These are phyloP conservation scores for Trichoderma brevicompactum DNA, from an alignment of 2,329 filamentous ascomycete genomes.

Conservation along the genomic window DNA sequence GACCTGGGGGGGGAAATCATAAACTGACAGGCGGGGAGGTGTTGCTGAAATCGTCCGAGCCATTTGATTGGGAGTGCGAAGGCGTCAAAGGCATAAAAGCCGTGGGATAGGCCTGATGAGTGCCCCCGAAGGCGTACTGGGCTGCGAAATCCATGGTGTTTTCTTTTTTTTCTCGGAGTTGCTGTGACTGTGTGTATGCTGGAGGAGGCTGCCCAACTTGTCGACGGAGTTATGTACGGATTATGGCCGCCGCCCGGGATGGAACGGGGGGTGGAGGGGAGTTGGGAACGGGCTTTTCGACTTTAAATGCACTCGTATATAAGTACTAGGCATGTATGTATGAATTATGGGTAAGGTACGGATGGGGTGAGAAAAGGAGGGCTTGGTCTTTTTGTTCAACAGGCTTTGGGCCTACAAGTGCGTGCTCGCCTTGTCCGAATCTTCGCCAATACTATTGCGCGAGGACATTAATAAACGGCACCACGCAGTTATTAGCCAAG, in stretches of 20 bases:
- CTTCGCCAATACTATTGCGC: not conserved
- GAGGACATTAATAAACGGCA: conserved; percentile 2
- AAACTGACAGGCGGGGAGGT: conserved; percentile 60
- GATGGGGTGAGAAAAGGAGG: not conserved
- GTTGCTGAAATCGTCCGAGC: conserved; percentile 59
- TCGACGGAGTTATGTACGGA: conserved; percentile 5
- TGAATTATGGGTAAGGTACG: not conserved
- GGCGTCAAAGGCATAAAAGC: conserved; percentile 61
- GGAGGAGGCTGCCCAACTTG: not conserved
- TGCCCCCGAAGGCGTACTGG: conserved; percentile 52
- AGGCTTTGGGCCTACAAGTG: not conserved
- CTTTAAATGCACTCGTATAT: not conserved
- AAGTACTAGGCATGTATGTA: not conserved
- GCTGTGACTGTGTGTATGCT: not conserved
- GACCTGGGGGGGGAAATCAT: conserved; percentile 34
- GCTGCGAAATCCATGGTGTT: conserved; percentile 56
- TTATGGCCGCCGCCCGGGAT: conserved; percentile 3
- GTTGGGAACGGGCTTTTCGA: not conserved
- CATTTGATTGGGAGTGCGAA: conserved; percentile 58
- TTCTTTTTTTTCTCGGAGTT: not conserved
- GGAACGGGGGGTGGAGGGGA: conserved; percentile 6
- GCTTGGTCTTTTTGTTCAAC: not conserved
- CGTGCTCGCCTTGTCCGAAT: conserved; percentile 7
- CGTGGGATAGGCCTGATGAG: conserved; percentile 53
- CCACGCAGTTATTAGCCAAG: not conserved